Conservation (phyloP, 73 alveolate species). For the Tetrahymena elliotti region DNA sequence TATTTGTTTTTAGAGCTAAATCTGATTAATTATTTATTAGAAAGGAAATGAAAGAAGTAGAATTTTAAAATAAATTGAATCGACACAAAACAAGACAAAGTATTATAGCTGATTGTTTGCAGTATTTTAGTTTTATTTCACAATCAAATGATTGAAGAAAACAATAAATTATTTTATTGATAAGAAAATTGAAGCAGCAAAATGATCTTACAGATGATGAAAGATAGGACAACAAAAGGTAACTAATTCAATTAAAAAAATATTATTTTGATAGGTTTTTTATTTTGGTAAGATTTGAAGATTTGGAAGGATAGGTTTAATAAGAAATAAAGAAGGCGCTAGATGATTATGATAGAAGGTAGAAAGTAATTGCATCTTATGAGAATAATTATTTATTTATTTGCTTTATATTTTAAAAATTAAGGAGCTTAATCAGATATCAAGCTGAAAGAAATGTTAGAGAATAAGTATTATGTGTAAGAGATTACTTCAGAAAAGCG, state of each 20-base stretch:
- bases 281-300: background rate
- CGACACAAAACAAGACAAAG: background rate
- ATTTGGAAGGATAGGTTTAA: background rate
- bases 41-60: background rate
- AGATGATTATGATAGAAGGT: background rate
- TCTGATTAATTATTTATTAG: background rate
- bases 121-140: background rate
- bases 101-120: background rate
- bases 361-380: background rate
- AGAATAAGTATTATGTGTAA: background rate
- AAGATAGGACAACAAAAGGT: background rate
- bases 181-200: background rate
- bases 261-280: background rate
- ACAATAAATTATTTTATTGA: background rate
- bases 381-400: background rate
- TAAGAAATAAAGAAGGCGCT: background rate
- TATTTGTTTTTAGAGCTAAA: background rate
- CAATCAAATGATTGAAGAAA: background rate
- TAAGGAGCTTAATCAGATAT: background rate
- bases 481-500: background rate
- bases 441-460: background rate
- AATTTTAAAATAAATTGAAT: background rate
- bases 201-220: background rate
- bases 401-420: background rate
- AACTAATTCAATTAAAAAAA: background rate